Evolutionary conservation across 495 filamentous ascomycete genomes (phyloP).

Genomic region (Xylaria intraflava): DNA sequence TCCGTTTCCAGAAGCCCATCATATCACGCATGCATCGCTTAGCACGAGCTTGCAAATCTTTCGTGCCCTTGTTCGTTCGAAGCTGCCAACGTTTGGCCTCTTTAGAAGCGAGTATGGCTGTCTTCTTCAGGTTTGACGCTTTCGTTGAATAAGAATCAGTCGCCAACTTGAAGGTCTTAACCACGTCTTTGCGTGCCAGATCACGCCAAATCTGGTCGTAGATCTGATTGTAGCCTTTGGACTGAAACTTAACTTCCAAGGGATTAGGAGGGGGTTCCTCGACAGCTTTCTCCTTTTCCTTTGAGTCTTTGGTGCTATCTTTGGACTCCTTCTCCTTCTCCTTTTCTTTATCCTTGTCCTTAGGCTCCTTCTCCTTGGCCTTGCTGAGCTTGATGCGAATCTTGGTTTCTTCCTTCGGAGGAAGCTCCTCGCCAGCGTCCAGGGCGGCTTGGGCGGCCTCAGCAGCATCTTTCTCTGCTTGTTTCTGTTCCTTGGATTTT

Average conservation of each 20-base stretch:
- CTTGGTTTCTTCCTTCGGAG: constrained; percentile 63
- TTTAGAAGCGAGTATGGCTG: constrained; percentile 91
- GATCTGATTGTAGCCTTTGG: constrained; percentile 92
- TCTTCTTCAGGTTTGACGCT: constrained; percentile 91
- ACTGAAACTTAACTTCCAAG: constrained; percentile 58
- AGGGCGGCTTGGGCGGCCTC: constrained; percentile 81
- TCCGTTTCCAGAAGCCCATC: constrained; percentile 99
- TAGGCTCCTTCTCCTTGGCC: constrained; percentile 41
- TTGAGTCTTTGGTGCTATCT: constrained; percentile 50
- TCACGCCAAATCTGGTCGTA: constrained; percentile 98
- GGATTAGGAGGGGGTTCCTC: constrained; percentile 41
- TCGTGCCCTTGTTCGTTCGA: constrained; percentile 94
- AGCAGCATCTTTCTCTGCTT: constrained; percentile 88
- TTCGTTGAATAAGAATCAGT: constrained; percentile 74
- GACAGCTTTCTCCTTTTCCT: constrained; percentile 61
- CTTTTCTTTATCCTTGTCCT: constrained; percentile 44
- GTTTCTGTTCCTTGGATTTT: constrained; percentile 95
- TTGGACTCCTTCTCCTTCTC: constrained; percentile 24
- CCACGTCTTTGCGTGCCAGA: constrained; percentile 86
- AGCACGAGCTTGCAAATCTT: constrained; percentile 92
- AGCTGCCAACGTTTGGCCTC: constrained; percentile 97
- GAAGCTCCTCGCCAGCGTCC: constrained; percentile 72
- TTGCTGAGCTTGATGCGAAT: constrained; percentile 51
- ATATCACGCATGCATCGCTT: constrained; percentile 99
- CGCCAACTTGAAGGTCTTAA: constrained; percentile 82